phyloP scores from a whole-genome alignment of 352 stramenopile genomes.

The Blastocystis sp. region DNA sequence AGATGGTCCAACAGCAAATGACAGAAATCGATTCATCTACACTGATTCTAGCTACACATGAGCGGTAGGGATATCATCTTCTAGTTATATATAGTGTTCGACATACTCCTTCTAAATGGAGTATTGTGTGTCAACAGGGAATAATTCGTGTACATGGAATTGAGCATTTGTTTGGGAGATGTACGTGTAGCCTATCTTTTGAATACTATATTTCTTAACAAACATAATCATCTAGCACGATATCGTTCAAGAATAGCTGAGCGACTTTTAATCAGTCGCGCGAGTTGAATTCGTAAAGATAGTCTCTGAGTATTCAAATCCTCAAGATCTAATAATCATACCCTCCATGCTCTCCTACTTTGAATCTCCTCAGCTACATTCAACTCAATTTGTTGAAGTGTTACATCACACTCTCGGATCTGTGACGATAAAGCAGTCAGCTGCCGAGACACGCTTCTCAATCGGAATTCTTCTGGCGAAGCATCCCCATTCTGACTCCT shows the following conservation, averaged over 20 bases:
- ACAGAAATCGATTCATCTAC: background rate
- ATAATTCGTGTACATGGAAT: background rate
- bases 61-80: background rate
- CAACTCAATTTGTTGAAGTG: conserved; percentile 1
- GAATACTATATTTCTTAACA: conserved; percentile 8
- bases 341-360: background rate
- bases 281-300: conserved; percentile 34
- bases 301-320: conserved; percentile 10
- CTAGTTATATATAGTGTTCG: background rate
- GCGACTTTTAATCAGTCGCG: conserved; percentile 17
- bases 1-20: conserved; percentile 9
- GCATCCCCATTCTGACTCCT: background rate
- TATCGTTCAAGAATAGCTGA: background rate
- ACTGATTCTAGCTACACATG: background rate
- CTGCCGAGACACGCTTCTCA: background rate
- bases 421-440: background rate
- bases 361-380: background rate
- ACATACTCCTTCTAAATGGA: conserved; percentile 21
- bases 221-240: background rate
- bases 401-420: background rate
- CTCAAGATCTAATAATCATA: conserved; percentile 29
- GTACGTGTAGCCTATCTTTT: background rate
- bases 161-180: conserved; percentile 25
- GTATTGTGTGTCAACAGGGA: background rate
- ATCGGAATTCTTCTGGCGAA: background rate